Base-by-base conservation (phyloP, 2,329 filamentous ascomycete species). In the Trichocomaceae sp. region DNA sequence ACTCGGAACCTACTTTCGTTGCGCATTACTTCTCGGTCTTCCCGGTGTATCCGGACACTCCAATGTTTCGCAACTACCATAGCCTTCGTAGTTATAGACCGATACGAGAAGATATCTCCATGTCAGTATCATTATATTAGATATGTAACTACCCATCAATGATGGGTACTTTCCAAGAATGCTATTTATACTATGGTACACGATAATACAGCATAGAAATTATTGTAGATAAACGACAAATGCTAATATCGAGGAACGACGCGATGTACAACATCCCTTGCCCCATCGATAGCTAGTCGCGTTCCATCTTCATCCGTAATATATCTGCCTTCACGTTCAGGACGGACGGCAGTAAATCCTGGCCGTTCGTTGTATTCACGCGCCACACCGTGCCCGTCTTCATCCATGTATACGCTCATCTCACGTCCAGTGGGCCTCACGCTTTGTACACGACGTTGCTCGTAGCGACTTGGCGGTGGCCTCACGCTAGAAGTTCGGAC, bases 401-500 rank as follows among this genome's bases (percentile, higher is more conserved):
- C 70, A 20, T 72, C 69, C 59, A 72, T 53, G 57, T 72, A 76
- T n/a, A 72, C 66, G 55, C 72, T 75, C 45, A 72, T 63, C 56
- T 74, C 73, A 47, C 69, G 68, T 52, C 64, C 79, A 44, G 69
- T 66, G 6, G 74, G 74, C 5, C 70, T 69, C 20, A 73, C 70
- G 57, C 72, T 75, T 23, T 71, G 70, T 35, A 75, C 66, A 19
- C 75, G 69, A 55, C 65, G 64, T 49, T 75, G 72, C 45, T 75
- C 72, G 57, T 78, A 78, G 54, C 73, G 69, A 23, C 69, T 57
- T 15, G 65, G 57, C n/a, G 72, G 69, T 19, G 84, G 83, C 47
- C 83, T 79, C 33, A 82, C 79, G 64, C 83, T 86, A 7, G 80
- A 66, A 31, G 82, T 74, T 55, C 83, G 75, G 42, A 79, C 63